Percentiles rank a stretch among this genome's conserved stretches.
Conservation (phyloP, 805 yeast genomes). For the Hanseniaspora guilliermondii region DNA sequence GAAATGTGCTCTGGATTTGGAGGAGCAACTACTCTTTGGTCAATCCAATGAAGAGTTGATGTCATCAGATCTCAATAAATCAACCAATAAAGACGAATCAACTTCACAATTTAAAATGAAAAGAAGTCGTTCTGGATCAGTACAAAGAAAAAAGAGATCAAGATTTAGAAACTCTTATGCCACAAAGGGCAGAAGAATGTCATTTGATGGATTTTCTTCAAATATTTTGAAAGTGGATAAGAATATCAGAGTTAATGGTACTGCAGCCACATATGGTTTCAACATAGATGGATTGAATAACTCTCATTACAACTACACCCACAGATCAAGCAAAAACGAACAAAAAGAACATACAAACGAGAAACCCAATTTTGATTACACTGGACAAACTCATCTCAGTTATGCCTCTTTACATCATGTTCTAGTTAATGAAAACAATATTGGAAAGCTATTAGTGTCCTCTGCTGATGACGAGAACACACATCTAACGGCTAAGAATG, state of each 20-base stretch:
- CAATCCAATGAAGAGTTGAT: background rate
- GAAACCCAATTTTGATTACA: background rate
- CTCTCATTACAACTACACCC: background rate
- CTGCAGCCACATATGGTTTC: background rate
- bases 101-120: background rate
- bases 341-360: background rate
- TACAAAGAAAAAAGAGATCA: background rate
- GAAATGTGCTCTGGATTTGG: background rate
- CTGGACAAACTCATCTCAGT: background rate
- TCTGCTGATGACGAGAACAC: background rate
- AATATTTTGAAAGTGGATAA: slow-evolving; percentile 10
- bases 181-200: background rate
- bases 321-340: background rate
- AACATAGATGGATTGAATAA: background rate
- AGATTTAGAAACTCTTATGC: background rate
- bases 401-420: slow-evolving; percentile 1
- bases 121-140: background rate
- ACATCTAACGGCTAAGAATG: background rate
- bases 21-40: background rate
- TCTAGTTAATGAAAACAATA: background rate
- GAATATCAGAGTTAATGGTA: slow-evolving; percentile 2
- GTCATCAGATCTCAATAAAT: background rate
- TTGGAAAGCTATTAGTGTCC: background rate
- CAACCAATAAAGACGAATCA: background rate
- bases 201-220: slow-evolving; percentile 10